Base-by-base conservation (phyloP, 1,284 basidiomycete species). In the Taiwanofungus camphoratus region DNA sequence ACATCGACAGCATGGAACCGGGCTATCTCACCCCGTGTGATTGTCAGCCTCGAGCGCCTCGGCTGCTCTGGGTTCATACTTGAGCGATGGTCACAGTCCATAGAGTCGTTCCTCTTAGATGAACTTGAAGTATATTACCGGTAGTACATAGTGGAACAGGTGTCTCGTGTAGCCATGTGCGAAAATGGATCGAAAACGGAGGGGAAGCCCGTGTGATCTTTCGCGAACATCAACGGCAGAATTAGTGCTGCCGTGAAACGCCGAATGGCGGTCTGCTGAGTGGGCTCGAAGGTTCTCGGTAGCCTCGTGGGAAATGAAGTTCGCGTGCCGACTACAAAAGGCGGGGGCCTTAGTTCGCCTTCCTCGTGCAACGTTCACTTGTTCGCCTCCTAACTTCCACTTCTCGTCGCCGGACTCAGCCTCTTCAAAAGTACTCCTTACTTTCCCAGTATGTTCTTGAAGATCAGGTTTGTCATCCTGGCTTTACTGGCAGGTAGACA, bases 401-500 rank as follows among this genome's bases (percentile, higher is more conserved):
- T 27, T 36, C 29, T 42, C 21, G 23, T 30, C 32, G 12, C 44
- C 42, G 27, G 20, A 49, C 36, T 35, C 33, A 23, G 24, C n/a
- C 43, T 41, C 44, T 29, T 39, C 43, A 45, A 48, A 48, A 41
- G 42, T 44, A 42, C 42, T 32, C 42, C 46, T 43, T 45, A 44
- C 36, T 33, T 37, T 49, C 36, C n/a, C 49, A 56, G 29, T 32
- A 73, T 73, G 70, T 59, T 69, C 42, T 50, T 53, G 36, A 60
- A 64, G 50, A 48, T 68, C 53, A 57, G 52, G 70, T 68, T 32
- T 0, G 58, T 52, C 24, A 13, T 18, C 15, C 9, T 31, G n/a
- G 19, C 12, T 20, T 34, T 31, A 18, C 7, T 16, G 5, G 12
- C 9, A 3, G 11, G 24, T 36, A 12, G 9, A 33, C 31, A 37